Percentiles rank a stretch among this genome's conserved stretches.
phyloP scores from a whole-genome alignment of 805 yeast species.

The Scheffersomyces stipitis region DNA sequence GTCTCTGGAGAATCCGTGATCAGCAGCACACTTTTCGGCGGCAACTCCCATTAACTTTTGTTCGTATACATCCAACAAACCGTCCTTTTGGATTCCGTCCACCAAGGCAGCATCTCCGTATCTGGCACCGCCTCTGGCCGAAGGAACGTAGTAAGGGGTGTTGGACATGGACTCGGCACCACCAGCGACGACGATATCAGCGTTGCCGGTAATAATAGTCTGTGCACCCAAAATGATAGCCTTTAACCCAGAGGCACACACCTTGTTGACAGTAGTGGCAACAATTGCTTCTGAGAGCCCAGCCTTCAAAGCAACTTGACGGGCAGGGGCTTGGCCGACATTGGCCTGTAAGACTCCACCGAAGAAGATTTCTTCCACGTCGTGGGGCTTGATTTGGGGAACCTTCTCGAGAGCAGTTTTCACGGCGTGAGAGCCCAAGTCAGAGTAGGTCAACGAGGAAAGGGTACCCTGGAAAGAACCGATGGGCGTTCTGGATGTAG shows the following conservation, averaged over 20 bases:
- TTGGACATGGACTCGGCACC: slow-evolving; percentile 98
- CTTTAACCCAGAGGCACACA: slow-evolving; percentile 96
- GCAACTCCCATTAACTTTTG: slow-evolving; percentile 92
- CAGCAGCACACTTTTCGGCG: slow-evolving; percentile 94
- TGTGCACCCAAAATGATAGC: slow-evolving; percentile 90
- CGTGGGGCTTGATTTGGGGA: slow-evolving; percentile 73
- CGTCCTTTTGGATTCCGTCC: slow-evolving; percentile 92
- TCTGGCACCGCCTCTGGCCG: slow-evolving; percentile 85
- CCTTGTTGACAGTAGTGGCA: slow-evolving; percentile 92
- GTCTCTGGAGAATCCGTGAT: slow-evolving; percentile 74
- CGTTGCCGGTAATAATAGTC: slow-evolving; percentile 80
- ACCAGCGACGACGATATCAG: slow-evolving; percentile 93
- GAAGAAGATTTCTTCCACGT: slow-evolving; percentile 85
- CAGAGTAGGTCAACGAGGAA: slow-evolving; percentile 72
- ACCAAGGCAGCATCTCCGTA: slow-evolving; percentile 78
- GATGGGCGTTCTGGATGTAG: slow-evolving; percentile 92
- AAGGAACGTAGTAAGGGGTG: slow-evolving; percentile 87
- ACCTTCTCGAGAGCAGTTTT: slow-evolving; percentile 82
- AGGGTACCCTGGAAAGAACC: slow-evolving; percentile 91
- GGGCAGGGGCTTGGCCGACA: slow-evolving; percentile 96
- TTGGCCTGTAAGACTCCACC: slow-evolving; percentile 94
- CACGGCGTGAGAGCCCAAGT: slow-evolving; percentile 91
- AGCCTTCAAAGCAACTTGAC: slow-evolving; percentile 92
- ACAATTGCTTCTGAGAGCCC: slow-evolving; percentile 80
- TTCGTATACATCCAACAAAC: slow-evolving; percentile 89